Conservation (phyloP, 768 basidiomycete species). For the Mycena chlorophos region DNA sequence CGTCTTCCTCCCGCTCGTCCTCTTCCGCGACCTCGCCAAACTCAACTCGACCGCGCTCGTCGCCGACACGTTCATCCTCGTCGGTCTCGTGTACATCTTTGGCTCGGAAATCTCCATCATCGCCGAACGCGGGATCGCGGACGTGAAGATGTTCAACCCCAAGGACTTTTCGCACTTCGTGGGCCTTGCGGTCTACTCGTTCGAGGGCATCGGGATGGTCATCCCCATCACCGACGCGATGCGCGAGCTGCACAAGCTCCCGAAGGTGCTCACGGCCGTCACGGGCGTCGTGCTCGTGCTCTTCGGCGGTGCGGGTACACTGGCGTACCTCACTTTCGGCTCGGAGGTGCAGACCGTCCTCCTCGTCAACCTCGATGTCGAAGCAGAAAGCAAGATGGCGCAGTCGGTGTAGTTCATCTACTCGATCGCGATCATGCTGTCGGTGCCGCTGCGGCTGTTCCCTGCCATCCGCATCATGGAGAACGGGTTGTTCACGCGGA, state of each 20-base stretch:
- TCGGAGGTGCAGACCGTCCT: slow-evolving; percentile 89
- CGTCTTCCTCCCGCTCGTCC: slow-evolving; percentile 85
- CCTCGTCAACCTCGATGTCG: slow-evolving; percentile 90
- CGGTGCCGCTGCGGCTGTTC: slow-evolving; percentile 94
- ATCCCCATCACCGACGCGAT: slow-evolving; percentile 98
- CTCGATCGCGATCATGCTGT: slow-evolving; percentile 89
- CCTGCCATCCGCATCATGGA: slow-evolving; percentile 97
- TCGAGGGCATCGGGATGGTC: slow-evolving; percentile 95
- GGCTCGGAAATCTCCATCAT: slow-evolving; percentile 80
- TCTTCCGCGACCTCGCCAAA: slow-evolving; percentile 93
- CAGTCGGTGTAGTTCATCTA: slow-evolving; percentile 87
- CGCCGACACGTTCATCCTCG: slow-evolving; percentile 93
- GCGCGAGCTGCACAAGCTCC: slow-evolving; percentile 94
- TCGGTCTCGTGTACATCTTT: slow-evolving; percentile 84
- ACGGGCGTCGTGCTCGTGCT: slow-evolving; percentile 87
- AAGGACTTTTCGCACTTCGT: slow-evolving; percentile 90
- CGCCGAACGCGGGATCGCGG: slow-evolving; percentile 65
- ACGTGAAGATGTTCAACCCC: slow-evolving; percentile 84
- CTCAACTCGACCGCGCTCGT: slow-evolving; percentile 88
- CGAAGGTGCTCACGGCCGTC: slow-evolving; percentile 80
- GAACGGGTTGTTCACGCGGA: slow-evolving; percentile 86
- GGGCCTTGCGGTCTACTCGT: slow-evolving; percentile 97
- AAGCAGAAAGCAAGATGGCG: slow-evolving; percentile 78
- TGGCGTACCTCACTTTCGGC: slow-evolving; percentile 88
- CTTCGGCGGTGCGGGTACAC: slow-evolving; percentile 84